A percentile compares a stretch with the other conserved stretches of the same genome.
Conservation (phyloP, 345 rosid species). For the Eucalyptus pumila region DNA sequence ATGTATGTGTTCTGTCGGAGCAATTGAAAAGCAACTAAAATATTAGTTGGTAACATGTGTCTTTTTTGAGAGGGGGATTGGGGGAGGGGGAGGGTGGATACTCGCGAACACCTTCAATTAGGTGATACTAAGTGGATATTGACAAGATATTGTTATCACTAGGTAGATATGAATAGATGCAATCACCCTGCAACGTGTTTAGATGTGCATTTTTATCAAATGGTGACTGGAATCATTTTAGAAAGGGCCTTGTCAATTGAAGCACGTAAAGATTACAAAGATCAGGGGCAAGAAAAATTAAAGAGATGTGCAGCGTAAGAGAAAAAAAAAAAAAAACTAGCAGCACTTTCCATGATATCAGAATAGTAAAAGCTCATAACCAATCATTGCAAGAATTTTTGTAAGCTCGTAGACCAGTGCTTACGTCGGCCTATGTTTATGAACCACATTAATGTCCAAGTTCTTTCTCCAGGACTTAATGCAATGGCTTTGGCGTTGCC, state of each 20-base stretch:
- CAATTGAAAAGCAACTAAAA: too few species aligned
- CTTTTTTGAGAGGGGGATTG: background rate
- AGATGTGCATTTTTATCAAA: background rate
- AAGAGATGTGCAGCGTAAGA: background rate
- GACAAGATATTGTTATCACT: background rate
- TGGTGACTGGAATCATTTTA: background rate
- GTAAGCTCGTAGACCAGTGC: background rate
- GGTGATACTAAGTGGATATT: background rate
- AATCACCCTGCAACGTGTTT: background rate
- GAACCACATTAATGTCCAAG: background rate
- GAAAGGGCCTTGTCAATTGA: background rate
- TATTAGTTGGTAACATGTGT: background rate
- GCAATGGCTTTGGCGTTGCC: background rate
- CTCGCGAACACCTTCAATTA: background rate
- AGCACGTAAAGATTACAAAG: background rate
- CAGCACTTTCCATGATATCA: background rate
- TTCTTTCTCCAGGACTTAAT: background rate
- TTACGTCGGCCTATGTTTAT: background rate
- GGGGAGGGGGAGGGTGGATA: background rate
- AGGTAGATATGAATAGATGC: background rate
- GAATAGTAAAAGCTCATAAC: too few species aligned
- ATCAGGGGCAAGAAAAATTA: background rate
- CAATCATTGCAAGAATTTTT: too few species aligned
- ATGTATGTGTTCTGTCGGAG: fast-evolving
- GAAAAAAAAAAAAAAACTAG: background rate